phyloP scores from a whole-genome alignment of 2,329 filamentous ascomycete species.

The Aspergillus fumigatiaffinis region DNA sequence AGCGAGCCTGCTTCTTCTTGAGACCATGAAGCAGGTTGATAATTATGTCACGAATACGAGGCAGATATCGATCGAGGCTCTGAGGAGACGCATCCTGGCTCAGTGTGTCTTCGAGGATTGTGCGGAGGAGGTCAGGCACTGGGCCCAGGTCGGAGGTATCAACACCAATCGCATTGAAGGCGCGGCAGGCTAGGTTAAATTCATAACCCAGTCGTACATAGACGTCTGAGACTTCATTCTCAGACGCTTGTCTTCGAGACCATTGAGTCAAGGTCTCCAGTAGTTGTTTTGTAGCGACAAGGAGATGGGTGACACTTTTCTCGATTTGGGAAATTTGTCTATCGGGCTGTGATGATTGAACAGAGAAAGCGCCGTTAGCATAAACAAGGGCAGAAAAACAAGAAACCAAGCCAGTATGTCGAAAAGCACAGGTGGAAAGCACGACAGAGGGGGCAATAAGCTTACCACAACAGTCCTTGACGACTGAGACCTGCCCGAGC shows the following conservation, averaged over 20 bases:
- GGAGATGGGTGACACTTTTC: slow-evolving; percentile 95
- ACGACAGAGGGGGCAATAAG: slow-evolving; percentile 20
- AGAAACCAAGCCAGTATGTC: not conserved
- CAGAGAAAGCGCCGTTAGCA: slow-evolving; percentile 9
- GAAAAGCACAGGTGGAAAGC: not conserved
- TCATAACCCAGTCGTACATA: slow-evolving; percentile 97
- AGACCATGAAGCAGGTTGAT: slow-evolving; percentile 94
- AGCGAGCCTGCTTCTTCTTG: slow-evolving; percentile 92
- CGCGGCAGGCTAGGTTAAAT: slow-evolving; percentile 97
- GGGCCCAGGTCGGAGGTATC: slow-evolving; percentile 92
- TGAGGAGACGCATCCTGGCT: slow-evolving; percentile 94
- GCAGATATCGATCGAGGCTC: slow-evolving; percentile 89
- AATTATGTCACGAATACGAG: slow-evolving; percentile 94
- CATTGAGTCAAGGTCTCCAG: slow-evolving; percentile 96
- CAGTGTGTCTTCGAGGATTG: slow-evolving; percentile 89
- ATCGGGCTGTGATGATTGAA: slow-evolving; percentile 51
- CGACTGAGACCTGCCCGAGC: slow-evolving; percentile 60
- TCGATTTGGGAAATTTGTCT: slow-evolving; percentile 92
- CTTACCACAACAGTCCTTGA: slow-evolving; percentile 58
- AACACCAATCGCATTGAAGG: slow-evolving; percentile 94
- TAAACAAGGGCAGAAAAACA: not conserved
- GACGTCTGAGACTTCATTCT: slow-evolving; percentile 94
- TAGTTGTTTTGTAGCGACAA: slow-evolving; percentile 96
- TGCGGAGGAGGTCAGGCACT: slow-evolving; percentile 83
- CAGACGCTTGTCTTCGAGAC: slow-evolving; percentile 87